These are phyloP conservation scores for Ophiostoma sp. DNA, from an alignment of 2,329 filamentous ascomycete species.

Conservation along the genomic window DNA sequence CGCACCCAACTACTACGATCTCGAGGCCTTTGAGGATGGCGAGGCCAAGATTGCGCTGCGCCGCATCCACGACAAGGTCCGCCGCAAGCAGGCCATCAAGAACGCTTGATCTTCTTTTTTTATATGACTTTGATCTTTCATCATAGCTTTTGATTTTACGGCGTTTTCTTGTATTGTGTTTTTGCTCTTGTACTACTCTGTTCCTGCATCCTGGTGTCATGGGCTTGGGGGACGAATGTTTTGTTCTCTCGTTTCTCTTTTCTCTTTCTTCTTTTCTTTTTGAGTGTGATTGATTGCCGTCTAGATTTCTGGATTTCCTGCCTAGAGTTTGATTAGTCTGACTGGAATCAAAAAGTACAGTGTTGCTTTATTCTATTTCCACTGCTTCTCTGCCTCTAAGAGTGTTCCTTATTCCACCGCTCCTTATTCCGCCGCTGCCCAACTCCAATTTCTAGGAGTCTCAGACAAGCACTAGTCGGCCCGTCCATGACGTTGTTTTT, in stretches of 20 bases:
- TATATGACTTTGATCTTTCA: background rate
- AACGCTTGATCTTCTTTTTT: background rate
- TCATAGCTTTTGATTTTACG: background rate
- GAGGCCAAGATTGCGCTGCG: conserved; percentile 70
- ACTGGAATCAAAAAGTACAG: background rate
- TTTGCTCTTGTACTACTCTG: background rate
- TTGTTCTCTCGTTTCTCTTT: background rate
- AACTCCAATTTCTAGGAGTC: background rate
- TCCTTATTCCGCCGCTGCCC: background rate
- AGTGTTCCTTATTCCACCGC: too few relatives aligned
- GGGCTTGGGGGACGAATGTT: background rate
- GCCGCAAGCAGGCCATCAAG: conserved; percentile 55
- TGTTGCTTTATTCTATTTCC: background rate
- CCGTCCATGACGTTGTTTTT: background rate
- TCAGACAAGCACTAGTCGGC: background rate
- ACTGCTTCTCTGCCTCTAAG: background rate
- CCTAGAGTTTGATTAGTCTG: background rate
- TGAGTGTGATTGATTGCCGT: background rate
- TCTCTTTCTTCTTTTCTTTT: background rate
- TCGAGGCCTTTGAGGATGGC: conserved; percentile 75
- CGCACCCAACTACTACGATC: conserved; percentile 85
- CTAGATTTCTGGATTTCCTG: background rate
- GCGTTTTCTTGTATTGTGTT: background rate
- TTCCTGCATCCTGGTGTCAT: conserved; percentile 4
- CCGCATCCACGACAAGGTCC: conserved; percentile 55